Percentiles rank a stretch among this genome's conserved stretches.
phyloP scores from a whole-genome alignment of 441 rosid species.

The Rhodomyrtus psidioides region DNA sequence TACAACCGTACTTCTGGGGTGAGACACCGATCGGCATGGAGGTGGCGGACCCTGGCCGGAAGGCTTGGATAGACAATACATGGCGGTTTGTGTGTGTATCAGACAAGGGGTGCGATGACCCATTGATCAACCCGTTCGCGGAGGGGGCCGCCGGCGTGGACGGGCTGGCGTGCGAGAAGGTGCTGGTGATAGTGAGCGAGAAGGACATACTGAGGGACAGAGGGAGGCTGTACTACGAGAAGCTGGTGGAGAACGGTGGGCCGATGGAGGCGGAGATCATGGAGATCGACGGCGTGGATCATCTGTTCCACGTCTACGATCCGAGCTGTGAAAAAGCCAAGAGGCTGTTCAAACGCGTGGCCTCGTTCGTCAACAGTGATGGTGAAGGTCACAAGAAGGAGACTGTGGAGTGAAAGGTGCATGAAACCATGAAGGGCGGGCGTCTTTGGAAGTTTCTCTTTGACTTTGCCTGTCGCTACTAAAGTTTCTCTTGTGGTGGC shows the following conservation, averaged over 20 bases:
- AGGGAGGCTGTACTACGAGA: constrained; percentile 47
- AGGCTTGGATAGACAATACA: constrained; percentile 54
- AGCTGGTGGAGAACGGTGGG: constrained; percentile 40
- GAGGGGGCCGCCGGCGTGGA: constrained; percentile 33
- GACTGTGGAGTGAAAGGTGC: neutral
- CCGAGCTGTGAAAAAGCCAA: constrained; percentile 42
- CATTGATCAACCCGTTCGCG: constrained; percentile 53
- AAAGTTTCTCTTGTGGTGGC: neutral
- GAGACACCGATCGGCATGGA: constrained; percentile 46
- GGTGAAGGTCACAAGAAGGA: neutral
- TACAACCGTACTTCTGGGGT: constrained; percentile 79
- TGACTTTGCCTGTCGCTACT: neutral
- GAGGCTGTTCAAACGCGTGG: constrained; percentile 30
- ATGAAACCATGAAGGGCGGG: neutral
- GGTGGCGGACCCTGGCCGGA: constrained; percentile 24
- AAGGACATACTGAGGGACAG: constrained; percentile 49
- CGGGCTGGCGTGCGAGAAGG: constrained; percentile 37
- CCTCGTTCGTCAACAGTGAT: constrained; percentile 34
- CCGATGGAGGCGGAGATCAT: constrained; percentile 36
- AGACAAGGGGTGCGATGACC: constrained; percentile 57
- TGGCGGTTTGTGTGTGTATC: constrained; percentile 61
- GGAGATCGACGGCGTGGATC: constrained; percentile 55
- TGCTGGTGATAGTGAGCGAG: constrained; percentile 45
- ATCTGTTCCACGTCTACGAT: constrained; percentile 59
- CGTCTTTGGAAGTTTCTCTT: neutral